Conservation (phyloP, 1,284 basidiomycete species). For the Boletus subluridellus region DNA sequence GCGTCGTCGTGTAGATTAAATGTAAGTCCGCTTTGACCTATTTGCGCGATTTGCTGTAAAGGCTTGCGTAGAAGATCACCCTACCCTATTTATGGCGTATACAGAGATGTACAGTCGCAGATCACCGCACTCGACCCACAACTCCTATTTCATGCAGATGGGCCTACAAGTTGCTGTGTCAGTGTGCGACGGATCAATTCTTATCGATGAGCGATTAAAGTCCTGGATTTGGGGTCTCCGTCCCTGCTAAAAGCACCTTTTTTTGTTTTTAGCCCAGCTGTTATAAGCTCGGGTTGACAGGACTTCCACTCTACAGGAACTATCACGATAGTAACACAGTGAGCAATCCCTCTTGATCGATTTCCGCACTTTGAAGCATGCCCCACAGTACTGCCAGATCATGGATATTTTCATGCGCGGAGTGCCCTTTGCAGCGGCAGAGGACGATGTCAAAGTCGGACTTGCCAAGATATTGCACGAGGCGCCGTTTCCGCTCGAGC, state of each 20-base stretch:
- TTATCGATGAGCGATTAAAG: conserved; percentile 23
- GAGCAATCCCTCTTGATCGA: conserved; percentile 11
- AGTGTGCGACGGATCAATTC: conserved; percentile 3
- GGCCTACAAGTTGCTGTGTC: conserved; percentile 1
- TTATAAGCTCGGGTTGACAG: conserved; percentile 19
- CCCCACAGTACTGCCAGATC: conserved; percentile 1
- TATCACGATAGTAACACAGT: conserved; percentile 16
- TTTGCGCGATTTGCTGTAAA: conserved; percentile 4
- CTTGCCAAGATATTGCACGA: conserved; percentile 37
- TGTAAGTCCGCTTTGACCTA: conserved; percentile 14
- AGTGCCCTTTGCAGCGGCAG: conserved; percentile 25
- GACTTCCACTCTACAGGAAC: conserved; percentile 1
- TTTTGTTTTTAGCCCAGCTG: neutral
- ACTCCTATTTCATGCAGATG: neutral
- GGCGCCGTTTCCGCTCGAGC: conserved; percentile 30
- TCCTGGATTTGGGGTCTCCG: neutral
- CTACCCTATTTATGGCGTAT: neutral
- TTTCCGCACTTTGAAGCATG: conserved; percentile 1
- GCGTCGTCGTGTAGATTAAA: conserved; percentile 38
- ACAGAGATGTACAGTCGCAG: neutral
- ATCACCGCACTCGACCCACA: conserved; percentile 10
- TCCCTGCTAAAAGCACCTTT: neutral
- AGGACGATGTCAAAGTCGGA: conserved; percentile 35
- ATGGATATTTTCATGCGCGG: conserved; percentile 39
- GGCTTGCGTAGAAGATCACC: neutral